These are phyloP conservation scores for Pythium apleroticum DNA, from an alignment of 352 stramenopile genomes.

Conservation along the genomic window DNA sequence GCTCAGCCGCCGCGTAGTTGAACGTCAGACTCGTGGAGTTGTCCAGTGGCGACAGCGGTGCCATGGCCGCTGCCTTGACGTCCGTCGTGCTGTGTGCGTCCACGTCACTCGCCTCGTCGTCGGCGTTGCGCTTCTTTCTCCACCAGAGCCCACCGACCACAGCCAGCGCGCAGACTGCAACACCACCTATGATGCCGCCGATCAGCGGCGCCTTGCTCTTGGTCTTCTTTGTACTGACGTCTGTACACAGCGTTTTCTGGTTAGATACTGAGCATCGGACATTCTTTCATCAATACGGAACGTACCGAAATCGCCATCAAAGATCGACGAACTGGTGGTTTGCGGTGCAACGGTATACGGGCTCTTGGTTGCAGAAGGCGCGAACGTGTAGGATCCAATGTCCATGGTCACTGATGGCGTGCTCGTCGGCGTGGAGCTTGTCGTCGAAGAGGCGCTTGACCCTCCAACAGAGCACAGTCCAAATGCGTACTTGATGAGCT, in stretches of 20 bases:
- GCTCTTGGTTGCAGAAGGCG: not conserved
- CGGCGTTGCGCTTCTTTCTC: not conserved
- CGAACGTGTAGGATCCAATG: not conserved
- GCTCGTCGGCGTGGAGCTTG: not conserved
- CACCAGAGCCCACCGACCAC: not conserved
- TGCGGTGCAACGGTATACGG: not conserved
- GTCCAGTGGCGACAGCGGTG: not conserved
- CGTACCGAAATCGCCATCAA: not conserved
- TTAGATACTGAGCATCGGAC: too few relatives aligned
- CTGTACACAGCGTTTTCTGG: too few relatives aligned
- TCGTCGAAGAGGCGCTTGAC: not conserved
- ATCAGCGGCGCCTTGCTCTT: not conserved
- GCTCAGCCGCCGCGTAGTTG: not conserved
- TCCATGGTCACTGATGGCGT: not conserved
- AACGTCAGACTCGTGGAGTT: not conserved
- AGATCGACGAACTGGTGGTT: not conserved
- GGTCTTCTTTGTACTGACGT: not conserved
- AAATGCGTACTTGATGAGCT: conserved; percentile 4
- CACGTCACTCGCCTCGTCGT: not conserved
- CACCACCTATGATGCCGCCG: not conserved
- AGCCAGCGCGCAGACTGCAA: not conserved
- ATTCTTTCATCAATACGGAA: too few relatives aligned
- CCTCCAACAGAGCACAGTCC: not conserved
- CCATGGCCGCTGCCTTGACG: not conserved
- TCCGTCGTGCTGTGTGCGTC: not conserved